Percentiles rank a stretch among this genome's conserved stretches.
phyloP scores from a whole-genome alignment of 768 basidiomycete species.

The Neoboletus subvelutipes region DNA sequence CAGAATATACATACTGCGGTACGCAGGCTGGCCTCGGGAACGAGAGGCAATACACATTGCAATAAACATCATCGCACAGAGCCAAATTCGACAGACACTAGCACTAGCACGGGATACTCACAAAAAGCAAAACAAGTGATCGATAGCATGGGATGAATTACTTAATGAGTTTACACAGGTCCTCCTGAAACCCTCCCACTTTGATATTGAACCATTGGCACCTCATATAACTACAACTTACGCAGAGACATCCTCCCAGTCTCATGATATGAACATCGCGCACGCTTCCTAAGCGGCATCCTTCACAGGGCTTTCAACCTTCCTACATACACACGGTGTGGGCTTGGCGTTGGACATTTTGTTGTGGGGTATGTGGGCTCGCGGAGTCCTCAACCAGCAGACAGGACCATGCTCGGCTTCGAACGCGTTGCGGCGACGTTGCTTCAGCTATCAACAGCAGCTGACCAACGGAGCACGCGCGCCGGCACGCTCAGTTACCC shows the following conservation, averaged over 20 bases:
- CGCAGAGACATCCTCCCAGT: neutral
- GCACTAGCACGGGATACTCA: too few relatives aligned
- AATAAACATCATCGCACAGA: too few relatives aligned
- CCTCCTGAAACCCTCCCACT: neutral
- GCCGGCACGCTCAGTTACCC: neutral
- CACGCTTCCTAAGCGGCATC: neutral
- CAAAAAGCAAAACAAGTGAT: neutral
- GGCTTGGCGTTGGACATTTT: neutral
- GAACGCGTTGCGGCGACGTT: neutral
- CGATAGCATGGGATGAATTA: neutral
- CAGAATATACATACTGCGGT: too few relatives aligned
- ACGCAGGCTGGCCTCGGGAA: too few relatives aligned
- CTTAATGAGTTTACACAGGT: neutral
- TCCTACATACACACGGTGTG: neutral
- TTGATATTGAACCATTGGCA: neutral
- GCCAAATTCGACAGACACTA: too few relatives aligned
- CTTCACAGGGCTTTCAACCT: neutral
- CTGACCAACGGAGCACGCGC: neutral
- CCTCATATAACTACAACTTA: neutral
- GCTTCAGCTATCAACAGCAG: neutral
- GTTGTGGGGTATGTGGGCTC: neutral
- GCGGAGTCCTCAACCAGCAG: too few relatives aligned
- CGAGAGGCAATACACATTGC: too few relatives aligned
- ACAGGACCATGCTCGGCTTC: neutral
- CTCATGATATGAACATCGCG: neutral